Evolutionary conservation across 139 green algal species (phyloP), one percentile per base, ranked within the genome.

Genomic region (Chlorella sp.): DNA sequence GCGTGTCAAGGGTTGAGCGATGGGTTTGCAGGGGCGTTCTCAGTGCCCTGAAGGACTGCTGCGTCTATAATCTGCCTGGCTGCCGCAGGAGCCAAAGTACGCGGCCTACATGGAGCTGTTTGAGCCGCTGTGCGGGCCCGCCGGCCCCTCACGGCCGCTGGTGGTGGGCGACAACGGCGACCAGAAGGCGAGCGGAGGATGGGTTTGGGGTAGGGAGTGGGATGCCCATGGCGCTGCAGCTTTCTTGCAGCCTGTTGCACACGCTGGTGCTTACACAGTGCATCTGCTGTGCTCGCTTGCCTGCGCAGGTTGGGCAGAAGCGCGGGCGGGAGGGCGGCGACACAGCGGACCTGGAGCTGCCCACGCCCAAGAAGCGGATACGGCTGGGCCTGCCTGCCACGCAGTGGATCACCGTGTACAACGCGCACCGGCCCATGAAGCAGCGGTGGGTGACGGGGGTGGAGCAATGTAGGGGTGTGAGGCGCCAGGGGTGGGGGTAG

Each of bases 331-430:
- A 96, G 46, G 54, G n/a, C 34, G 79, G 76, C 26, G 80, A 64
- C 68, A 76, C 67, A 30, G 73, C 36, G 0, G 80, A 83, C 86
- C 54, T 87, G 56, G 80, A 87, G 68, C 44, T 82, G n/a, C 84
- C 73, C 58, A 77, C 86, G 64, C 93, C 96, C 43, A 98, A 98
- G 92, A 99, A 99, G 92, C 98, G 98, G 89, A 95, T 98, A 34
- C 91, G 97, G 46, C 87, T 99, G 81, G 97, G 97, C 17, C 91
- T 99, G 84, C 97, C 97, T 17, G 97, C 97, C 36, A 97, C 94
- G 46, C 97, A 99, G 92, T 99, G 97, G 97, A 99, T 99, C 86
- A 99, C 97, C 8, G 95, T 99, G 20, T 99, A 99, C 94, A 99
- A 99, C 88, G 96, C 96, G 46, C 95, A 98, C 89, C 87, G 94